Conservation (phyloP, 495 filamentous ascomycete species). For the Penicillium subrubescens region DNA sequence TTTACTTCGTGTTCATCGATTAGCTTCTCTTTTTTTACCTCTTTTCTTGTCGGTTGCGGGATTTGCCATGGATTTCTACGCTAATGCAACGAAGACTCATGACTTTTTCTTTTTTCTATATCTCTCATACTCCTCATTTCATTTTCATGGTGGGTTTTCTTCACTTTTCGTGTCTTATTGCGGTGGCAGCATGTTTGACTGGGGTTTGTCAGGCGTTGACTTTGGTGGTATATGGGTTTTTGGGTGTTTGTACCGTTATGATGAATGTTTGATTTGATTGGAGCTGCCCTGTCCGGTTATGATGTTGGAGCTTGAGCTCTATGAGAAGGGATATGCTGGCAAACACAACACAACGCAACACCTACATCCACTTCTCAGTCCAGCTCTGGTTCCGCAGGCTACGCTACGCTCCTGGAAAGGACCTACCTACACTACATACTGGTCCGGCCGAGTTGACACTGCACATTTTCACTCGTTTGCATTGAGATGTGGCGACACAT, state of each 20-base stretch:
- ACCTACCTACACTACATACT: too few relatives aligned
- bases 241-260: not conserved
- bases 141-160: slow-evolving; percentile 10
- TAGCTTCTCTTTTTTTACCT: slow-evolving; percentile 15
- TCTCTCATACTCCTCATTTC: slow-evolving; percentile 6
- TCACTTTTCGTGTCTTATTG: not conserved
- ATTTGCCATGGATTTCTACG: slow-evolving; percentile 45
- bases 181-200: not conserved
- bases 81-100: slow-evolving; percentile 53
- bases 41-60: slow-evolving; percentile 19
- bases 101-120: slow-evolving; percentile 32
- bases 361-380: too few relatives aligned
- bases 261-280: not conserved
- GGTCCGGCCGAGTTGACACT: not conserved
- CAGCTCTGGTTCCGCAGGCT: too few relatives aligned
- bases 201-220: not conserved
- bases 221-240: not conserved
- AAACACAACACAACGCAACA: too few relatives aligned
- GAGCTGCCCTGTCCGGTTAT: too few relatives aligned
- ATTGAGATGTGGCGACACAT: not conserved
- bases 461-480: not conserved
- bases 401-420: not conserved
- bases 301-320: not conserved
- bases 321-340: too few relatives aligned
- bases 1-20: slow-evolving; percentile 20